Evolutionary conservation across 2,329 filamentous ascomycete species (phyloP), one percentile per base, ranked within the genome.

Genomic region (Calycina marina): DNA sequence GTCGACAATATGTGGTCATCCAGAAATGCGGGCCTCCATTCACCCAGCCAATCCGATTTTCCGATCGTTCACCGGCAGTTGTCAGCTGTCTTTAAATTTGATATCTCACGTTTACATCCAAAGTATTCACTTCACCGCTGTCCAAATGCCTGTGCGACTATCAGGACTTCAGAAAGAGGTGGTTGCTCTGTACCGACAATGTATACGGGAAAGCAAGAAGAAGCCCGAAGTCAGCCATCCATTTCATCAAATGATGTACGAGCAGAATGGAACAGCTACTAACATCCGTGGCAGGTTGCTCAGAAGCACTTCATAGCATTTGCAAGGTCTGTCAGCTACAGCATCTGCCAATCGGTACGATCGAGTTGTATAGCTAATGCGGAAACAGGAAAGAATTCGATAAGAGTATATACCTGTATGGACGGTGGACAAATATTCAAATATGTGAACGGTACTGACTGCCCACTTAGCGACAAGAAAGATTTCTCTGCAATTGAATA

Each of bases 141-240:
- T n/a, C n/a, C n/a, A n/a, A n/a, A n/a, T n/a, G n/a, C n/a, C n/a
- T n/a, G 14, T 60, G 60, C 67, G 73, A 46, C 62, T 86, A 15
- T 93, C 86, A 5, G 90, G 90, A 20, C 63, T 96, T n/a, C 88
- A 96, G 54, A 77, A 72, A 48, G 84, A 93, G 49, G 88, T 94
- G 3, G 57, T 96, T 31, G 66, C 74, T 18, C 69, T 98, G 10
- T 98, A 96, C 55, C 75, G 88, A 37, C 71, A 74, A 51, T 96
- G 88, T 49, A 62, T 98, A 15, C 72, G 86, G 38, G 82, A 81
- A 49, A 75, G 78, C 37, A 72, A 77, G 38, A 77, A 75, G 49
- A 96, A 98, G 56, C 84, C 86, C 30, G 53, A 59, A 47, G 83
- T 88, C 55, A 47, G 65, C 49, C n/a, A n/a, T n/a, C 11, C 10